These are phyloP conservation scores for Eutypa lata DNA, from an alignment of 2,329 filamentous ascomycete species.

Conservation along the genomic window DNA sequence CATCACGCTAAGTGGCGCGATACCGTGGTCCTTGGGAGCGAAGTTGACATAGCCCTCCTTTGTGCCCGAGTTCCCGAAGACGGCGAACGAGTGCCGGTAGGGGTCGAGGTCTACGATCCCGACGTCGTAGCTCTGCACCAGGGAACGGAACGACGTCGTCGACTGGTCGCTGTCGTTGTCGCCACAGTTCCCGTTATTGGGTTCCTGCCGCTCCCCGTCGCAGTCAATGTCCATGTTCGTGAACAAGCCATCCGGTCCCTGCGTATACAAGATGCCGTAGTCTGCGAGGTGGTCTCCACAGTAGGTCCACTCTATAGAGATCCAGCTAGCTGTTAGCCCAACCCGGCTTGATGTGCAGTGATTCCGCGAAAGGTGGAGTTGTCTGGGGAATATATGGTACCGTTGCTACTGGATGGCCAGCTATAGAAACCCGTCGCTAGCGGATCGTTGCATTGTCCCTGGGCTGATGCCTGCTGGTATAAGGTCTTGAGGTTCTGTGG, in stretches of 20 bases:
- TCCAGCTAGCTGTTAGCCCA: neutral
- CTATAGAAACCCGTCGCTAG: slow-evolving; percentile 41
- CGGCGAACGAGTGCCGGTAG: slow-evolving; percentile 46
- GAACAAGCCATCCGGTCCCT: slow-evolving; percentile 37
- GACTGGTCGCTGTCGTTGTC: slow-evolving; percentile 37
- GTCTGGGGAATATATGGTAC: neutral
- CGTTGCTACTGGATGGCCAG: neutral
- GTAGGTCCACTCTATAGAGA: slow-evolving; percentile 29
- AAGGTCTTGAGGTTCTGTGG: neutral
- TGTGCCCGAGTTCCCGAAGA: slow-evolving; percentile 43
- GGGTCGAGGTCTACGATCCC: slow-evolving; percentile 40
- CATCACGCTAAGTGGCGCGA: slow-evolving; percentile 48
- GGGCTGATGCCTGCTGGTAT: slow-evolving; percentile 2
- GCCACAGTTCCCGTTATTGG: slow-evolving; percentile 41
- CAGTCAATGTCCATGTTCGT: slow-evolving; percentile 60
- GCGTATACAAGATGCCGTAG: slow-evolving; percentile 40
- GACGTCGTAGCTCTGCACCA: slow-evolving; percentile 27
- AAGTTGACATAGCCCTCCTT: slow-evolving; percentile 30
- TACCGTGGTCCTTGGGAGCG: slow-evolving; percentile 33
- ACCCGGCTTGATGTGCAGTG: neutral
- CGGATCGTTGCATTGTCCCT: slow-evolving; percentile 35
- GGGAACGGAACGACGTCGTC: slow-evolving; percentile 41
- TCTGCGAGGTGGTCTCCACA: slow-evolving; percentile 38
- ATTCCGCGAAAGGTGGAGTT: neutral
- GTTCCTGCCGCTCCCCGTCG: slow-evolving; percentile 43